Conservation (phyloP, 306 rosid genomes). For the cucumber (Cucumis sativus) region DNA sequence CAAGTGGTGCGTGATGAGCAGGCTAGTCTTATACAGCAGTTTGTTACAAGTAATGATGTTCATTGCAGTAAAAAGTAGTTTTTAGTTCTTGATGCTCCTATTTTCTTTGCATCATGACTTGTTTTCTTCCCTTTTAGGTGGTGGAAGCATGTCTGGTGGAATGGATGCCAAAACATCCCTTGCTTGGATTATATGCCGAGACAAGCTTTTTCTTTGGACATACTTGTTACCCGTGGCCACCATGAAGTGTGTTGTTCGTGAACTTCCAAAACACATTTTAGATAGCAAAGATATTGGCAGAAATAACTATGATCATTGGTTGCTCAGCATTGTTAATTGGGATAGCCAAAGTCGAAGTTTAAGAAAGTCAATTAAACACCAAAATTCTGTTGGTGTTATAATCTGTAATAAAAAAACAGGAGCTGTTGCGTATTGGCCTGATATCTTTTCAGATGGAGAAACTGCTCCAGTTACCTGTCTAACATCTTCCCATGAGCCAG, state of each 20-base stretch:
- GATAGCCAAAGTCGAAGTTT: slow-evolving; percentile 26
- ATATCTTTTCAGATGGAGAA: slow-evolving; percentile 39
- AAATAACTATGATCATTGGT: slow-evolving; percentile 45
- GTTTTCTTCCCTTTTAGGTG: slow-evolving; percentile 30
- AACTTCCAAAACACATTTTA: slow-evolving; percentile 35
- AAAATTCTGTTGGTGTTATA: slow-evolving; percentile 44
- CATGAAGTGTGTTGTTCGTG: slow-evolving; percentile 51
- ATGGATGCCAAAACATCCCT: slow-evolving; percentile 61
- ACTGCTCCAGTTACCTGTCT: slow-evolving; percentile 33
- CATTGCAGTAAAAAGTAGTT: not conserved
- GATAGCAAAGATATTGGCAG: slow-evolving; percentile 26
- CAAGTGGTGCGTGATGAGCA: slow-evolving; percentile 64
- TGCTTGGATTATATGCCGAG: slow-evolving; percentile 74
- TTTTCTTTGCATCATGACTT: not conserved
- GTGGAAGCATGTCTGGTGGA: slow-evolving; percentile 49
- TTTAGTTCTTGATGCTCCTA: not conserved
- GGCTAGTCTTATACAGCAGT: slow-evolving; percentile 40
- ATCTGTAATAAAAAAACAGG: slow-evolving; percentile 48
- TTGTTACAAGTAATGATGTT: slow-evolving; percentile 31
- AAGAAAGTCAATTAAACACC: slow-evolving; percentile 34
- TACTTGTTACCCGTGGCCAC: slow-evolving; percentile 49
- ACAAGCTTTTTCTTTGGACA: slow-evolving; percentile 64
- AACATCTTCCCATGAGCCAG: slow-evolving; percentile 50
- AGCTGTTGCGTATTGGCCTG: slow-evolving; percentile 70
- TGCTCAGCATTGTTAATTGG: slow-evolving; percentile 60